A percentile compares a stretch with the other conserved stretches of the same genome.
These are phyloP conservation scores for Chaetomium strumarium DNA, from an alignment of 2,329 filamentous ascomycete species.

Conservation along the genomic window DNA sequence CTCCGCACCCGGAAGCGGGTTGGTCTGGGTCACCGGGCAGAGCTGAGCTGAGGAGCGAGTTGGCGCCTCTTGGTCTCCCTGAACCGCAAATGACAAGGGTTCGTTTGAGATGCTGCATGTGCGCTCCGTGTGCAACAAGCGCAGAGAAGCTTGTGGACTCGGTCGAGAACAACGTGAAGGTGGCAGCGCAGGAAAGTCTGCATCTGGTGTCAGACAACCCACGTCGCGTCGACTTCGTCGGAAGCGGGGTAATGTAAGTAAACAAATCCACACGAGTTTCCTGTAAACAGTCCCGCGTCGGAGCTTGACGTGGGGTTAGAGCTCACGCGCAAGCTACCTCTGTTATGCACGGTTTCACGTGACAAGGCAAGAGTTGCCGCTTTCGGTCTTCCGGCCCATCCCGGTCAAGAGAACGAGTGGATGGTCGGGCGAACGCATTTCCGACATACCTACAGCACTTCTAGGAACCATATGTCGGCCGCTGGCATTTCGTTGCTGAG, in stretches of 20 bases:
- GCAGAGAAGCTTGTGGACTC: neutral
- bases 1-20: conserved; percentile 13
- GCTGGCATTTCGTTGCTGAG: too few species aligned
- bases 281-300: conserved; percentile 15
- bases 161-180: neutral
- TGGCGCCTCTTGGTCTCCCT: conserved; percentile 7
- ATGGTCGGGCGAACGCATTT: neutral
- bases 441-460: neutral
- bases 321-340: neutral
- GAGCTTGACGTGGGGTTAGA: conserved; percentile 20
- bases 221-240: too few species aligned
- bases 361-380: conserved; percentile 10
- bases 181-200: neutral
- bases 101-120: conserved; percentile 21
- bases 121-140: too few species aligned
- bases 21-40: conserved; percentile 3
- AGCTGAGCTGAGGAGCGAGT: neutral
- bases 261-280: conserved; percentile 15
- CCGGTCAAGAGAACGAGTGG: neutral
- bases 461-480: neutral
- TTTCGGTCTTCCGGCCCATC: conserved; percentile 1
- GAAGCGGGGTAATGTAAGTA: too few species aligned
- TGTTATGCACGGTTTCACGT: conserved; percentile 24
- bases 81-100: conserved; percentile 4
- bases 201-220: too few species aligned